A percentile compares a stretch with the other conserved stretches of the same genome.
These are phyloP conservation scores for Alternaria infectoria DNA, from an alignment of 2,329 filamentous ascomycete species.

Conservation along the genomic window DNA sequence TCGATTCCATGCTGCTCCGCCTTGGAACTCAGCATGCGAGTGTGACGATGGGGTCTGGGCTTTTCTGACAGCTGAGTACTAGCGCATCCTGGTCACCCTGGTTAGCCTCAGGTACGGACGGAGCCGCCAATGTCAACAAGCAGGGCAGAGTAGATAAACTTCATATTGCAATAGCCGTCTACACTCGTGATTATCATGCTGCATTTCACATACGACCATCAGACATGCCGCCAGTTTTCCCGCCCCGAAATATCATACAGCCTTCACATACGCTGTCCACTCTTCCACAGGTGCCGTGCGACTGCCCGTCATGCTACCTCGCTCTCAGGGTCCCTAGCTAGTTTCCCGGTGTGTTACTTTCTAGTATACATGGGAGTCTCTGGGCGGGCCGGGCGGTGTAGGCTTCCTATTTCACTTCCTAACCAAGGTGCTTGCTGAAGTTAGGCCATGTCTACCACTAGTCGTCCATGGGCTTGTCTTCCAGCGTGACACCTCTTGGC, in stretches of 20 bases:
- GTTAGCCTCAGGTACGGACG: conserved; percentile 28
- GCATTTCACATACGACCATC: conserved; percentile 23
- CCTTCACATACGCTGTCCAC: conserved; percentile 9
- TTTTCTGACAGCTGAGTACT: conserved; percentile 18
- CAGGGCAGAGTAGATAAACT: conserved; percentile 5
- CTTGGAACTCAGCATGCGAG: conserved; percentile 29
- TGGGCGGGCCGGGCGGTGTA: not conserved
- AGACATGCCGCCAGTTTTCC: conserved; percentile 14
- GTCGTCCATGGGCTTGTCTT: conserved; percentile 81
- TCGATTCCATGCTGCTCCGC: conserved; percentile 28
- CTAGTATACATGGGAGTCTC: conserved; percentile 1
- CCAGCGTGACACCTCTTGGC: conserved; percentile 67
- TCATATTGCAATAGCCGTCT: conserved; percentile 15
- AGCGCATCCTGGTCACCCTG: conserved; percentile 19
- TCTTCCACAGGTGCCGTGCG: conserved; percentile 1
- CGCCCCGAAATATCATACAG: conserved; percentile 28
- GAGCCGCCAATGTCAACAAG: conserved; percentile 12
- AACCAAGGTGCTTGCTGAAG: conserved; percentile 9
- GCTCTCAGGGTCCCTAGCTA: not conserved
- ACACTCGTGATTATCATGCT: conserved; percentile 37
- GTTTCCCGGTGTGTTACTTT: not conserved
- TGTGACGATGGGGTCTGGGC: conserved; percentile 27
- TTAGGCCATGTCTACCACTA: conserved; percentile 45
- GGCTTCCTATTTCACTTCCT: not conserved
- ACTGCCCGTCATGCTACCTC: conserved; percentile 1